These are phyloP conservation scores for Hypocrella siamensis DNA, from an alignment of 2,329 filamentous ascomycete genomes.

Conservation along the genomic window DNA sequence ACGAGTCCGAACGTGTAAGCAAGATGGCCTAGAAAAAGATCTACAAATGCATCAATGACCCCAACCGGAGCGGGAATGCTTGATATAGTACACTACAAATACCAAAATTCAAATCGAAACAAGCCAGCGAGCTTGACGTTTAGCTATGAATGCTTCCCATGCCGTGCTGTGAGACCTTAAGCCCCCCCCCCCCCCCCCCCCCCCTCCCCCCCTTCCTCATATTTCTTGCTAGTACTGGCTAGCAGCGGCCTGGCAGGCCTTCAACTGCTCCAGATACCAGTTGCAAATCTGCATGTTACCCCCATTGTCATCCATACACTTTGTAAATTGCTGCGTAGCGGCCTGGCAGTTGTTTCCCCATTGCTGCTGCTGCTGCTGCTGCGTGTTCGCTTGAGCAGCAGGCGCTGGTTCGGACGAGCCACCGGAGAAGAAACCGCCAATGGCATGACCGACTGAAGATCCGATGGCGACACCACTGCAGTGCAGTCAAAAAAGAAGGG, in stretches of 20 bases:
- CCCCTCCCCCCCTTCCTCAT: neutral
- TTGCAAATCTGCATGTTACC: conserved; percentile 93
- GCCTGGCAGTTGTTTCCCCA: conserved; percentile 53
- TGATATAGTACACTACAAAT: neutral
- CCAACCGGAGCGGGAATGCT: too few species aligned
- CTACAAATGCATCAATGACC: too few species aligned
- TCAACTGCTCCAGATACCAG: conserved; percentile 97
- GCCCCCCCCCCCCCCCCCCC: too few species aligned
- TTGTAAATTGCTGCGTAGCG: conserved; percentile 74
- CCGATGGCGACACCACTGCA: conserved; percentile 87
- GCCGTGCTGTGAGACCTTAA: neutral
- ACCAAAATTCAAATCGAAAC: too few species aligned
- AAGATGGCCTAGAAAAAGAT: too few species aligned
- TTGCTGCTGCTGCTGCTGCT: conserved; percentile 36
- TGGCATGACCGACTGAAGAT: conserved; percentile 86
- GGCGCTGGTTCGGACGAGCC: conserved; percentile 47
- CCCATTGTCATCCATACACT: conserved; percentile 90
- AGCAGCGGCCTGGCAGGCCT: conserved; percentile 70
- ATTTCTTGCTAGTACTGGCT: conserved; percentile 43
- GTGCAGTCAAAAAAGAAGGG: neutral
- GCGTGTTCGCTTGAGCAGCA: conserved; percentile 29
- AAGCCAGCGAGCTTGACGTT: too few species aligned
- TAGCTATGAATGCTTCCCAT: too few species aligned
- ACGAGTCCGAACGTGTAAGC: too few species aligned
- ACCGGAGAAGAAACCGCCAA: conserved; percentile 69